phyloP scores from a whole-genome alignment of 192 early-diverging fungal species.

The Mortierella antarctica region DNA sequence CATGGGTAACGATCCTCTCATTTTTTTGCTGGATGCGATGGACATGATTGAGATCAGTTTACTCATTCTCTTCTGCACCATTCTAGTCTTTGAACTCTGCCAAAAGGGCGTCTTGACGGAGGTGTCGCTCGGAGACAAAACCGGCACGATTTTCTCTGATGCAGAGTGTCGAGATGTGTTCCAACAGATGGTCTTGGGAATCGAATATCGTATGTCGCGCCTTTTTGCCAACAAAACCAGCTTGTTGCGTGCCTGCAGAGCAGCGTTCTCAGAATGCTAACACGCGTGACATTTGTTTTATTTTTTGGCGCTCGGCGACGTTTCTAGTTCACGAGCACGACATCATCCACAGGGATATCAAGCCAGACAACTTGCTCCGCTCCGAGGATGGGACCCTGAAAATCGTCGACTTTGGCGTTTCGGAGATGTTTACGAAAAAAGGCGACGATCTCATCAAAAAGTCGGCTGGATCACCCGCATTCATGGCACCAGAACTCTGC shows the following conservation, averaged over 20 bases:
- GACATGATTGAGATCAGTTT: neutral
- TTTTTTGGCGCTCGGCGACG: neutral
- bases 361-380: slow-evolving; percentile 95
- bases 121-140: slow-evolving; percentile 62
- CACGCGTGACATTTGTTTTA: neutral
- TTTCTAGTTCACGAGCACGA: slow-evolving; percentile 89
- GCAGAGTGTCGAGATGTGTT: slow-evolving; percentile 79
- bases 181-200: slow-evolving; percentile 88
- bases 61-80: neutral
- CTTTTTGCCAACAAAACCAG: neutral
- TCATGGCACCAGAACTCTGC: slow-evolving; percentile 78
- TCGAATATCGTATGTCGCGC: slow-evolving; percentile 88
- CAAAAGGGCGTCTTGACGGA: slow-evolving; percentile 86
- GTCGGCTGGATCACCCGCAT: slow-evolving; percentile 91
- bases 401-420: slow-evolving; percentile 98
- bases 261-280: neutral
- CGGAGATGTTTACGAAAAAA: slow-evolving; percentile 81
- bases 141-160: slow-evolving; percentile 63
- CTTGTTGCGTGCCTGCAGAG: neutral
- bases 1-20: slow-evolving; percentile 59
- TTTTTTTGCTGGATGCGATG: neutral
- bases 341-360: slow-evolving; percentile 92
- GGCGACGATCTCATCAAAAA: slow-evolving; percentile 79
- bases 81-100: slow-evolving; percentile 90
- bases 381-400: slow-evolving; percentile 84